A percentile compares a stretch with the other conserved stretches of the same genome.
Evolutionary conservation across 768 basidiomycete genomes (phyloP).

Genomic region (Hydnomerulius pinastri): DNA sequence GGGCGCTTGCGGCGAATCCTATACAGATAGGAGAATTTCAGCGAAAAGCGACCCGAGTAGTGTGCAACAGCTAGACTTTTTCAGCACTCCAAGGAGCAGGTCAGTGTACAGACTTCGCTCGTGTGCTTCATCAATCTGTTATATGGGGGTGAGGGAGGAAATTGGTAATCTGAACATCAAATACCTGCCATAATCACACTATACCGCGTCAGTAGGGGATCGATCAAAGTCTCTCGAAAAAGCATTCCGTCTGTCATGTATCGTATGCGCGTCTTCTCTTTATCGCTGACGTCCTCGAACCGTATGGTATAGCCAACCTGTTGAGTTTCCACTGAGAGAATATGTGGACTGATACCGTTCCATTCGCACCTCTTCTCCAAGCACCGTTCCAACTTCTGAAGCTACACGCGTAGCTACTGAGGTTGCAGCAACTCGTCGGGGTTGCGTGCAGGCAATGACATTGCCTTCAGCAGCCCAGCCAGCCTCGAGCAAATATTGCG

Average conservation of each 20-base stretch:
- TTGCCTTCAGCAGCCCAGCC: constrained; percentile 88
- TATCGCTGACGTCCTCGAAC: constrained; percentile 90
- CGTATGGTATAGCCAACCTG: constrained; percentile 98
- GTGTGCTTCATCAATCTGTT: constrained; percentile 95
- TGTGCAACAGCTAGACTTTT: constrained; percentile 63
- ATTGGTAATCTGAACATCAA: background rate
- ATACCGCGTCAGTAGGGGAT: constrained; percentile 89
- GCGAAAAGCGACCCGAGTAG: constrained; percentile 1
- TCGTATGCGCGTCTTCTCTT: constrained; percentile 82
- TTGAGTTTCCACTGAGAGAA: constrained; percentile 8
- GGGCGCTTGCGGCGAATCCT: constrained; percentile 93
- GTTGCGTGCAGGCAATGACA: constrained; percentile 91
- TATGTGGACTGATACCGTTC: background rate
- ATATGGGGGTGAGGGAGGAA: background rate
- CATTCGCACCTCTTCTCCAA: constrained; percentile 79
- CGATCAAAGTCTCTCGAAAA: constrained; percentile 89
- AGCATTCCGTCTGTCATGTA: constrained; percentile 99
- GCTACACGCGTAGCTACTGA: constrained; percentile 92
- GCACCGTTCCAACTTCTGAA: constrained; percentile 81
- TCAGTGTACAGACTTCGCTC: constrained; percentile 97
- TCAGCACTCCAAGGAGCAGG: constrained; percentile 84
- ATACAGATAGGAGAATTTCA: constrained; percentile 3
- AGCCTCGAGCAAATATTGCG: constrained; percentile 91
- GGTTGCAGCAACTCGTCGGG: constrained; percentile 91
- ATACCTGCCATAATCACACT: constrained; percentile 88